These are phyloP conservation scores for Zygosaccharomyces gambellarensis DNA, from an alignment of 805 yeast species.

Conservation along the genomic window DNA sequence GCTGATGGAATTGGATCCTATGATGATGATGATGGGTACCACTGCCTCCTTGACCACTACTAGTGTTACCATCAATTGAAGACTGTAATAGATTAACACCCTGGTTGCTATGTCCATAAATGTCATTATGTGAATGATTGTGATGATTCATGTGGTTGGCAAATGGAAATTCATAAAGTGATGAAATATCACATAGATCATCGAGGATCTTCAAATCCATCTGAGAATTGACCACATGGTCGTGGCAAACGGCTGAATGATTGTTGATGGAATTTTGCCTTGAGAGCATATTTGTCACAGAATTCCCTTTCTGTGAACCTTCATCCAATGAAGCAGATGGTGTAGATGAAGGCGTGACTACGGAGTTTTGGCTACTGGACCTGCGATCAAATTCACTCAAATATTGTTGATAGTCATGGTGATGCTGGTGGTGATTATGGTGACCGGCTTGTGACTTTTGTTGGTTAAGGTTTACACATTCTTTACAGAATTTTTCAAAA, in stretches of 20 bases:
- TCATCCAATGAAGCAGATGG: conserved; percentile 6
- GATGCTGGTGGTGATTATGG: conserved; percentile 14
- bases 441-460: conserved; percentile 2
- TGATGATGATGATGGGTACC: conserved; percentile 37
- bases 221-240: conserved; percentile 24
- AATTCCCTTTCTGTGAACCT: not conserved
- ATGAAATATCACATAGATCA: conserved; percentile 33
- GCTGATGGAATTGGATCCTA: conserved; percentile 36
- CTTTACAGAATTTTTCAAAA: conserved; percentile 34
- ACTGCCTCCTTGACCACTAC: not conserved
- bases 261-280: not conserved
- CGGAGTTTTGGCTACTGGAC: conserved; percentile 5
- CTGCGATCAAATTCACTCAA: not conserved
- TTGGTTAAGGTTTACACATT: conserved; percentile 20
- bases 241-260: conserved; percentile 11
- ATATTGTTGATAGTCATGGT: not conserved
- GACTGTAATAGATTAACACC: conserved; percentile 15
- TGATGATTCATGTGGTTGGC: conserved; percentile 31
- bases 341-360: conserved; percentile 9
- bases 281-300: not conserved
- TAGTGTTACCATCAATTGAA: conserved; percentile 6
- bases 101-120: conserved; percentile 5
- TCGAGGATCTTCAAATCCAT: conserved; percentile 30
- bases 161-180: conserved; percentile 33
- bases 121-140: conserved; percentile 12